Conservation (phyloP, 192 early-diverging fungal genomes). For the Borealophlyctis nickersoniae region DNA sequence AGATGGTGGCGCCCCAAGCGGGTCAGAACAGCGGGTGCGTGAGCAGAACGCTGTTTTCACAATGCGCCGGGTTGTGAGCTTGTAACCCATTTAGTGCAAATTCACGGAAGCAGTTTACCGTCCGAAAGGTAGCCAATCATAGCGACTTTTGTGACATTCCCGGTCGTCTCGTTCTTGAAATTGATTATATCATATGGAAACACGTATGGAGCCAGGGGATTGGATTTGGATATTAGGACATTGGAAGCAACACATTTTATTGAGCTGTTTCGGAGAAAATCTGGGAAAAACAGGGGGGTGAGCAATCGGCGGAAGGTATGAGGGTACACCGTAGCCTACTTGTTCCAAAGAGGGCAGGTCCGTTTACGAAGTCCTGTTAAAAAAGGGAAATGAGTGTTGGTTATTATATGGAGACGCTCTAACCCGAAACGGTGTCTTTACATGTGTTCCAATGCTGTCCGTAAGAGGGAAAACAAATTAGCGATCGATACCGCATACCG, state of each 20-base stretch:
- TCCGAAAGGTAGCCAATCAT: slow-evolving; percentile 6
- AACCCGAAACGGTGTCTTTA: too few relatives aligned
- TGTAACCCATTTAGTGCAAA: too few relatives aligned
- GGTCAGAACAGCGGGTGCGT: slow-evolving; percentile 4
- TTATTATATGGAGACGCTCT: too few relatives aligned
- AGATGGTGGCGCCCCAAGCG: background rate
- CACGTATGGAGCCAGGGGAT: background rate
- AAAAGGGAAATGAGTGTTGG: background rate
- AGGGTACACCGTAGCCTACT: too few relatives aligned
- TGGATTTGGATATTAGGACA: slow-evolving; percentile 5
- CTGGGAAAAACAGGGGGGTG: too few relatives aligned
- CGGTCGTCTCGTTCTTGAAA: background rate
- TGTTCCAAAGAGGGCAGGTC: slow-evolving; percentile 8
- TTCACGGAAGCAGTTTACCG: too few relatives aligned
- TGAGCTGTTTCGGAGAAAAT: slow-evolving; percentile 13
- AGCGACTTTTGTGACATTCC: slow-evolving; percentile 3
- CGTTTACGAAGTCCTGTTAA: slow-evolving; percentile 4
- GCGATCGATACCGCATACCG: too few relatives aligned
- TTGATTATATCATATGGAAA: background rate
- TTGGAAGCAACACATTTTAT: slow-evolving; percentile 9
- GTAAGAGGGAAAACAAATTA: too few relatives aligned
- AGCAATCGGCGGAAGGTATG: too few relatives aligned
- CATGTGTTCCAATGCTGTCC: too few relatives aligned
- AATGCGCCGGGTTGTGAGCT: too few relatives aligned
- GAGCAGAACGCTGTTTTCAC: slow-evolving; percentile 15